Conservation (phyloP, 129 eudicot genomes). For the Rutidosis leptorrhynchoides region DNA sequence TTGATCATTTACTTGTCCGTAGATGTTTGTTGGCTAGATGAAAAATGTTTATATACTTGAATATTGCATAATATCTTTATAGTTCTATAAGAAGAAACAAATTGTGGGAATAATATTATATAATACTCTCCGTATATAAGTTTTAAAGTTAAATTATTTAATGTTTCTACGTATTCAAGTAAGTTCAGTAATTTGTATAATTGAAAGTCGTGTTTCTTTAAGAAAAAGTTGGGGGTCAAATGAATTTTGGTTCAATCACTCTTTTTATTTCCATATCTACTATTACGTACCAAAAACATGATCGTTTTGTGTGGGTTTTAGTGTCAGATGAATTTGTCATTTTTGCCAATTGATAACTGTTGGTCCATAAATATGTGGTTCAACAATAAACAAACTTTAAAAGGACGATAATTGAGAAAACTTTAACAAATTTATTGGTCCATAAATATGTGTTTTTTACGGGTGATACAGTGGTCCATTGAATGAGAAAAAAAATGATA, state of each 20-base stretch:
- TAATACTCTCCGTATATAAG: too few relatives aligned
- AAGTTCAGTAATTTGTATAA: background rate
- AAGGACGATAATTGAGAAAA: too few relatives aligned
- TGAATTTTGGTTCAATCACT: background rate
- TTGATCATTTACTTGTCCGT: background rate
- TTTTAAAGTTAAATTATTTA: background rate
- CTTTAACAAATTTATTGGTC: too few relatives aligned
- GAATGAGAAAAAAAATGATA: background rate
- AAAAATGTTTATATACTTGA: background rate
- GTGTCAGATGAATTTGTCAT: too few relatives aligned
- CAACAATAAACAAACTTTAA: too few relatives aligned
- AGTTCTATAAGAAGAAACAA: background rate
- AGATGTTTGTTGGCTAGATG: background rate
- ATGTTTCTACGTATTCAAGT: background rate
- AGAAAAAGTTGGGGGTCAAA: background rate
- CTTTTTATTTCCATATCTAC: too few relatives aligned
- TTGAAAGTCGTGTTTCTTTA: too few relatives aligned
- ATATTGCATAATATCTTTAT: background rate
- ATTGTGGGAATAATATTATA: background rate
- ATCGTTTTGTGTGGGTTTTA: too few relatives aligned
- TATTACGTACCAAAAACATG: too few relatives aligned
- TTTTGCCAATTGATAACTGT: too few relatives aligned
- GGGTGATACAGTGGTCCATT: background rate
- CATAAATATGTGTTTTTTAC: too few relatives aligned
- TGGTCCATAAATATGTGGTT: background rate